Conservation (phyloP, 1,139 yeast species). For the Lodderomyces theae region DNA sequence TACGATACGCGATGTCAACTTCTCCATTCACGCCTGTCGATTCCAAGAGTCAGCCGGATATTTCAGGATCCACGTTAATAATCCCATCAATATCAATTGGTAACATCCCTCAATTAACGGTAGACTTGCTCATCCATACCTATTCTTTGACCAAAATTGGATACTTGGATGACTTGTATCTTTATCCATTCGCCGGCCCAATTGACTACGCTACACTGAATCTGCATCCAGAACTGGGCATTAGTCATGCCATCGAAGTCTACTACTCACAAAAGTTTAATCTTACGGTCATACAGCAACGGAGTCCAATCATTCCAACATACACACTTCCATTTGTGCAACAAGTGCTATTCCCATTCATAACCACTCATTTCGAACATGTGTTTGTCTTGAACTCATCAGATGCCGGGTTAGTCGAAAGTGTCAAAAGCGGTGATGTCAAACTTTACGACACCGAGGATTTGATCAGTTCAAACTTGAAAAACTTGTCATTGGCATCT, state of each 20-base stretch:
- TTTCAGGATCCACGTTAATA: constrained; percentile 33
- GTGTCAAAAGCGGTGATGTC: constrained; percentile 22
- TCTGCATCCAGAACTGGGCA: constrained; percentile 23
- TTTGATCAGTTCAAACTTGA: constrained; percentile 30
- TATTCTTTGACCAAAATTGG: constrained; percentile 51
- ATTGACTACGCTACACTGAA: constrained; percentile 38
- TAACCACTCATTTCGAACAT: constrained; percentile 38
- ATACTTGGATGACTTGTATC: constrained; percentile 53
- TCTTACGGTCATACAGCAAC: constrained; percentile 66
- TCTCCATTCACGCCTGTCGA: constrained; percentile 6
- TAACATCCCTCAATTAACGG: constrained; percentile 81
- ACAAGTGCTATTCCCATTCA: constrained; percentile 53
- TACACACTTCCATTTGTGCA: constrained; percentile 50
- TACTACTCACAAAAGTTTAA: constrained; percentile 39
- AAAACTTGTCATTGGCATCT: constrained; percentile 22
- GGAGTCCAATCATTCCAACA: constrained; percentile 81
- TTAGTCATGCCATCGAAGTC: constrained; percentile 63
- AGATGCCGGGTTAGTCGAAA: constrained; percentile 56
- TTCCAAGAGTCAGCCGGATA: not conserved
- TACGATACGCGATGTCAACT: constrained; percentile 1
- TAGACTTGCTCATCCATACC: constrained; percentile 71
- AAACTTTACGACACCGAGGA: constrained; percentile 35
- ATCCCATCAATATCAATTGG: constrained; percentile 85
- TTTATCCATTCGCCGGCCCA: constrained; percentile 87
- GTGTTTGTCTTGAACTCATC: constrained; percentile 67